phyloP scores from a whole-genome alignment of 208 protist species.

The Crithidia brevicula region DNA sequence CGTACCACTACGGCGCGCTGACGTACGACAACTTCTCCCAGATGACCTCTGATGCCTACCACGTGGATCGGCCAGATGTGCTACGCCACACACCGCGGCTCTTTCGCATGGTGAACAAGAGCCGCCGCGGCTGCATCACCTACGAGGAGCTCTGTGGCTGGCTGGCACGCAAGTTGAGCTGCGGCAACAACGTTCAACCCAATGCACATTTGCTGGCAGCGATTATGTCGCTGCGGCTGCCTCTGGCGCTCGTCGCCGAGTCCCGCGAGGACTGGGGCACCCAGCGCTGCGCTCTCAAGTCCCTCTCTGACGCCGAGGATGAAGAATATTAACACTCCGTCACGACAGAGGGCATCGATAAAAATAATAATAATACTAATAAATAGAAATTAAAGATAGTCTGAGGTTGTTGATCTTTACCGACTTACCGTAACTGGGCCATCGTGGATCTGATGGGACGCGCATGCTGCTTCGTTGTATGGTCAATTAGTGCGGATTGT shows the following conservation, averaged over 20 bases:
- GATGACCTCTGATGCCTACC: conserved; percentile 71
- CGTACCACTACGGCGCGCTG: conserved; percentile 61
- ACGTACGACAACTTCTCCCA: conserved; percentile 67
- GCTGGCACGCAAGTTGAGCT: conserved; percentile 85
- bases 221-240: conserved; percentile 79
- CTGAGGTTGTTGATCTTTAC: too few relatives aligned
- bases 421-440: too few relatives aligned
- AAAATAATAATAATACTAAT: too few relatives aligned
- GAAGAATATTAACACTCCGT: conserved; percentile 42
- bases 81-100: conserved; percentile 74
- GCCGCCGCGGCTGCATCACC: conserved; percentile 70
- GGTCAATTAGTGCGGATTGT: too few relatives aligned
- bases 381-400: background rate
- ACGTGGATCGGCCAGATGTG: conserved; percentile 62
- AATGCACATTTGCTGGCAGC: conserved; percentile 75
- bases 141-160: conserved; percentile 89
- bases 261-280: conserved; percentile 59
- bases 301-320: conserved; percentile 68
- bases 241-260: conserved; percentile 65
- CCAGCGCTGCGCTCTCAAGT: conserved; percentile 49
- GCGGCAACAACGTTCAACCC: conserved; percentile 58
- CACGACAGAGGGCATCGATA: background rate
- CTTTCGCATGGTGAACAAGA: conserved; percentile 84
- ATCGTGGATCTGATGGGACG: too few relatives aligned
- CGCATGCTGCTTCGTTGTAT: too few relatives aligned